Evolutionary conservation across 331 rosid genomes (phyloP), one percentile per base, ranked within the genome.

Genomic region (Dryas integrifolia): DNA sequence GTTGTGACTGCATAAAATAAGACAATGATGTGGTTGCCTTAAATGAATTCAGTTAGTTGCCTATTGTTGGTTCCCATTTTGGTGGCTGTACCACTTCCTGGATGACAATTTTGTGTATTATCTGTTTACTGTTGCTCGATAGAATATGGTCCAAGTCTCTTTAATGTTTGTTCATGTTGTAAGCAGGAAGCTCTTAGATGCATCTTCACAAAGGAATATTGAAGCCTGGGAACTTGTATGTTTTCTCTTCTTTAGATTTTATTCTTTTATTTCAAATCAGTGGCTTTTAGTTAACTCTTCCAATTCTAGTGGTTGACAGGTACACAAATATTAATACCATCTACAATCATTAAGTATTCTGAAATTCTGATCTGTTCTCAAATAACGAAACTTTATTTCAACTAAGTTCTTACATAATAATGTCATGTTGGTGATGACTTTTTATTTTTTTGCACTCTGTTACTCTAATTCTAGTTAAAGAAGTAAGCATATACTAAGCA

Each of bases 181-280:
- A 58, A 80, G 75, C 90, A 91, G 97, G 83, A 80, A 75, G 85
- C 74, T 89, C 71, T 69, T 91, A 53, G 3, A 41, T 52, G 86
- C 78, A 45, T 75, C 78, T 13, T 68, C 72, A 71, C 80, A 73
- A 55, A 46, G 72, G 76, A 81, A 83, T 62, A 44, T 91, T 67
- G 96, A 94, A 78, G 95, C 88, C 44, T 91, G 98, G 96, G 96
- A 90, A 84, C 96, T 92, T 51, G 98, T 93, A 88, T 9, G 86
- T 77, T 85, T 81, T 76, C 72, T 78, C 24, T 41, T 55, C 62
- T 60, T 75, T 41, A 16, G 11, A 2, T 26, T 9, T 73, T 6
- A 0, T 9, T 40, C 60, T 21, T 14, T 41, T 43, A 43, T 24
- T 45, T 58, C 3, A 0, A 5, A 38, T 24, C 11, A 12, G 1